Conservation (phyloP, 1,139 yeast genomes). For the Nadsonia commutata region DNA sequence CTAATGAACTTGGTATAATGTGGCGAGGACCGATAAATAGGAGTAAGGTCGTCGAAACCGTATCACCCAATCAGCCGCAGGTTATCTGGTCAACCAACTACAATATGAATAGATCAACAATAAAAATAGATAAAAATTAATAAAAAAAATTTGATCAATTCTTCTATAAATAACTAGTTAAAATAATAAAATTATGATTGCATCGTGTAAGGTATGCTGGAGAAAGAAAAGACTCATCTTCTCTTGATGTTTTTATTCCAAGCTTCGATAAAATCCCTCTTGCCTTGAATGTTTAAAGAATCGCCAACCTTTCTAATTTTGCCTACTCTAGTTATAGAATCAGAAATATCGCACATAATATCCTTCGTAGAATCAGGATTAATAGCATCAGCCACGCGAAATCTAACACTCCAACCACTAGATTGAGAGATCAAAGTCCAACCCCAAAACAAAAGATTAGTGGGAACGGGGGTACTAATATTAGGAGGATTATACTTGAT, state of each 20-base stretch:
- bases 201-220: too few species aligned
- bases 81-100: too few species aligned
- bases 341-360: constrained; percentile 11
- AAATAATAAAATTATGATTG: too few species aligned
- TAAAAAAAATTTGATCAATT: too few species aligned
- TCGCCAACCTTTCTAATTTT: constrained; percentile 22
- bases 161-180: too few species aligned
- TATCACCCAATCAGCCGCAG: too few species aligned
- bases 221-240: too few species aligned
- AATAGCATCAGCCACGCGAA: constrained; percentile 15
- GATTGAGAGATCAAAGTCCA: constrained; percentile 9
- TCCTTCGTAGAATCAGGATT: constrained; percentile 8
- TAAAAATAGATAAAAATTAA: too few species aligned
- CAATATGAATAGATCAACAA: too few species aligned
- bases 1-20: too few species aligned
- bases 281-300: constrained; percentile 17
- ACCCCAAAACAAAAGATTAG: constrained; percentile 6
- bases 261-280: constrained; percentile 18
- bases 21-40: too few species aligned
- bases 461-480: constrained; percentile 17
- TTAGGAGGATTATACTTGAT: constrained; percentile 19
- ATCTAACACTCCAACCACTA: constrained; percentile 13
- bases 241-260: constrained; percentile 13
- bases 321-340: constrained; percentile 20
- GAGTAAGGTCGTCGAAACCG: too few species aligned